phyloP scores from a whole-genome alignment of 1,139 yeast genomes.

The Debaryomyces singareniensis region DNA sequence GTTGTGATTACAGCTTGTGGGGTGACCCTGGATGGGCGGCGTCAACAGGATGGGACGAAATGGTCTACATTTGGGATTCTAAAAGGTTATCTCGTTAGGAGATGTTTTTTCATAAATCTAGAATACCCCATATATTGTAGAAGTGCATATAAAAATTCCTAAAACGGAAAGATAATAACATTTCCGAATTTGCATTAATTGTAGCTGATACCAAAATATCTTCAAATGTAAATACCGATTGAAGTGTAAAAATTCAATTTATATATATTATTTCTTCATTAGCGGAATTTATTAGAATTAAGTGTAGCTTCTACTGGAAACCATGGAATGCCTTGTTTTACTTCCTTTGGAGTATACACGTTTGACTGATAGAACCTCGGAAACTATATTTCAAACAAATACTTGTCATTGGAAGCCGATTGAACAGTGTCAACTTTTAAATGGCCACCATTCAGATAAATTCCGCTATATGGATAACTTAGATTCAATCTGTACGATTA shows the following conservation, averaged over 20 bases:
- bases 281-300: no score
- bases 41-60: slow-evolving; percentile 95
- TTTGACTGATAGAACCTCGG: slow-evolving; percentile 21
- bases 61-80: slow-evolving; percentile 85
- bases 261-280: no score
- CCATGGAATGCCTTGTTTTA: slow-evolving; percentile 13
- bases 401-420: slow-evolving; percentile 29
- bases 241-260: no score
- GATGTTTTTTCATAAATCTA: no score
- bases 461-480: slow-evolving; percentile 25
- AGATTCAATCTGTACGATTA: slow-evolving; percentile 10
- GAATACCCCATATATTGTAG: no score
- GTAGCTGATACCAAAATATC: no score
- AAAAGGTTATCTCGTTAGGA: slow-evolving; percentile 22
- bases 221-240: no score
- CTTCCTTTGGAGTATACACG: slow-evolving; percentile 35
- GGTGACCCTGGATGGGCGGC: slow-evolving; percentile 96
- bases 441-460: slow-evolving; percentile 5
- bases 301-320: no score
- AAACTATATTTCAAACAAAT: slow-evolving; percentile 23
- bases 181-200: no score
- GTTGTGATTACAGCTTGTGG: slow-evolving; percentile 96
- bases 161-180: no score
- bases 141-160: no score
- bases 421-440: not conserved